Evolutionary conservation across 176 grass and related monocot genomes (phyloP).

Genomic region (Hsuehochloa calcarea): DNA sequence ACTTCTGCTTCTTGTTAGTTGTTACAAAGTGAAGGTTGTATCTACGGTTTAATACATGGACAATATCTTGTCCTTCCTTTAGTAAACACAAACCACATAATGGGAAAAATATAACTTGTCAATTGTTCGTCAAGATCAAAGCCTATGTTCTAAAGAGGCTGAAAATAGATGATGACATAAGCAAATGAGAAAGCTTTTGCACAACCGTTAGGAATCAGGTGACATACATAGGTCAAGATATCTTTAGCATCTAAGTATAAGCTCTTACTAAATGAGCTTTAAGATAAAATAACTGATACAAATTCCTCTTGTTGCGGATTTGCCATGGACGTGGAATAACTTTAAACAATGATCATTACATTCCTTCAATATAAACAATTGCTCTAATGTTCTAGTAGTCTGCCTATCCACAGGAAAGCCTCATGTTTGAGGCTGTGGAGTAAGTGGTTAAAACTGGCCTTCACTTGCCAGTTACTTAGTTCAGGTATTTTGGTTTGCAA

Average conservation of each 20-base stretch:
- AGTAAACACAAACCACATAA: conserved; percentile 10
- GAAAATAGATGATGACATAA: neutral
- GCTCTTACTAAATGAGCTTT: neutral
- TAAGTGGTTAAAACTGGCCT: neutral
- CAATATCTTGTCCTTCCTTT: neutral
- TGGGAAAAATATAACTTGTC: neutral
- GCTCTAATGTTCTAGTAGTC: neutral
- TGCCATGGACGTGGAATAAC: neutral
- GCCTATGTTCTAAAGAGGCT: neutral
- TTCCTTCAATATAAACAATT: conserved; percentile 5
- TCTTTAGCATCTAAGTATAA: neutral
- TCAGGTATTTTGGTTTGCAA: neutral
- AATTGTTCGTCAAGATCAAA: neutral
- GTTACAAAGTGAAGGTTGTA: neutral
- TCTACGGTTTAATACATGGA: neutral
- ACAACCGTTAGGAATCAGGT: neutral
- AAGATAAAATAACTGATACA: neutral
- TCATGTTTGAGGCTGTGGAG: neutral
- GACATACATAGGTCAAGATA: neutral
- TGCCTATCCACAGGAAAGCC: neutral
- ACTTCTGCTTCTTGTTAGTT: neutral
- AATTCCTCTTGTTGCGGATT: neutral
- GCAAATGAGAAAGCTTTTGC: neutral
- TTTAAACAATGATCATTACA: neutral
- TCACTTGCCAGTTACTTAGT: neutral